Evolutionary conservation across 495 filamentous ascomycete species (phyloP).

Genomic region (Penicillium bovifimosum): DNA sequence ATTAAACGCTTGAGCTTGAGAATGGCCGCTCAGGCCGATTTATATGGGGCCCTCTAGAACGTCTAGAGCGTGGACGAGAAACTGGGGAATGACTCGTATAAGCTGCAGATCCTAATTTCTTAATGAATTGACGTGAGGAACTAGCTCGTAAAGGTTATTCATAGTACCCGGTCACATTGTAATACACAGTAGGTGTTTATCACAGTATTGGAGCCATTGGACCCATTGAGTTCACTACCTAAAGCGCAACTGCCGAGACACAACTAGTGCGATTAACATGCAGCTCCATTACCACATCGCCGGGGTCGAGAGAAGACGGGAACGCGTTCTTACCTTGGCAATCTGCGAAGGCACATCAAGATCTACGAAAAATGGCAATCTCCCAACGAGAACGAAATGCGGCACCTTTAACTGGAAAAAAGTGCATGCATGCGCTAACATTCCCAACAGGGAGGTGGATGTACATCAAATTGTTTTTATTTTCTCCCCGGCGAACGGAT

Average conservation of each 20-base stretch:
- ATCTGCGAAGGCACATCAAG: too few relatives aligned
- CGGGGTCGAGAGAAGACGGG: too few relatives aligned
- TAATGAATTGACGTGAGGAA: neutral
- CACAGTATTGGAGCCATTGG: too few relatives aligned
- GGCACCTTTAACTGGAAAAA: neutral
- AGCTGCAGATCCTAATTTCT: conserved; percentile 13
- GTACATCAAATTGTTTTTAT: neutral
- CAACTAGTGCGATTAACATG: neutral
- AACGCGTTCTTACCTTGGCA: too few relatives aligned
- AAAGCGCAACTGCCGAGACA: neutral
- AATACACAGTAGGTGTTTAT: neutral
- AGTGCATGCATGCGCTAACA: neutral
- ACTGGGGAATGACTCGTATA: conserved; percentile 4
- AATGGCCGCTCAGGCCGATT: neutral
- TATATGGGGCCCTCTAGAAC: neutral
- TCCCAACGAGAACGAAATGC: neutral
- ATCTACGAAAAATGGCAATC: neutral
- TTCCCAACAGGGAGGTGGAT: neutral
- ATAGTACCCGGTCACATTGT: neutral
- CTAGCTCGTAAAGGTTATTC: neutral
- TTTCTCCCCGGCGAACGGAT: neutral
- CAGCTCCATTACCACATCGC: too few relatives aligned
- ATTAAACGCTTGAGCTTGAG: neutral
- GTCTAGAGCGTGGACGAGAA: neutral
- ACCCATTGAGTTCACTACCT: neutral